Percentiles rank a stretch among this genome's conserved stretches.
These are phyloP conservation scores for Celoporthe dispersa DNA, from an alignment of 2,329 filamentous ascomycete species.

Conservation along the genomic window DNA sequence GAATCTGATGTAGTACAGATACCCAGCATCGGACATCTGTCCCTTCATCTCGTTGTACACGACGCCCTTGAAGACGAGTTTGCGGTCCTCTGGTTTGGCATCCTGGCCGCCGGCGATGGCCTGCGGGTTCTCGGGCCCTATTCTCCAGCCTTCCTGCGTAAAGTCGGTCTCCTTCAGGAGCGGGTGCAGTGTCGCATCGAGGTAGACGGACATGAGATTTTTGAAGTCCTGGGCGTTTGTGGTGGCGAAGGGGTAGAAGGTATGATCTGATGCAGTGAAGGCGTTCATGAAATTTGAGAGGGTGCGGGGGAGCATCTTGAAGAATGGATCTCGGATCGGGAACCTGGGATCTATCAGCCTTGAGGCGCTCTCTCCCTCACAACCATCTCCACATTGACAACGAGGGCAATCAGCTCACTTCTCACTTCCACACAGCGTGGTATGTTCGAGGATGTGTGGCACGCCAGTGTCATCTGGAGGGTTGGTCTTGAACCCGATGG, in stretches of 20 bases:
- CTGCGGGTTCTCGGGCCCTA: conserved; percentile 87
- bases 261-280: conserved; percentile 95
- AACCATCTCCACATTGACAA: neutral
- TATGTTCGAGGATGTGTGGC: conserved; percentile 97
- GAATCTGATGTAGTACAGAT: conserved; percentile 93
- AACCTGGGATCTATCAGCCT: conserved; percentile 62
- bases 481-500: conserved; percentile 98
- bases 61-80: conserved; percentile 92
- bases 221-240: conserved; percentile 95
- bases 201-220: conserved; percentile 94
- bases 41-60: conserved; percentile 99
- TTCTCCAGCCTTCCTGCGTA: conserved; percentile 93
- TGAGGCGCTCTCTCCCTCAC: neutral
- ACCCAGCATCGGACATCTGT: conserved; percentile 96
- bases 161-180: conserved; percentile 91
- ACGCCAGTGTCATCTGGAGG: conserved; percentile 95
- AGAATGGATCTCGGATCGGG: conserved; percentile 98
- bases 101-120: conserved; percentile 52
- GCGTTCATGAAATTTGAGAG: conserved; percentile 99
- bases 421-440: conserved; percentile 91
- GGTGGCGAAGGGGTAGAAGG: conserved; percentile 96
- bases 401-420: conserved; percentile 61
- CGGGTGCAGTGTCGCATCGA: conserved; percentile 91
- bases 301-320: conserved; percentile 98
- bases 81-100: conserved; percentile 61